A percentile compares a stretch with the other conserved stretches of the same genome.
Conservation (phyloP, 306 rosid genomes). For the Fagus crenata region DNA sequence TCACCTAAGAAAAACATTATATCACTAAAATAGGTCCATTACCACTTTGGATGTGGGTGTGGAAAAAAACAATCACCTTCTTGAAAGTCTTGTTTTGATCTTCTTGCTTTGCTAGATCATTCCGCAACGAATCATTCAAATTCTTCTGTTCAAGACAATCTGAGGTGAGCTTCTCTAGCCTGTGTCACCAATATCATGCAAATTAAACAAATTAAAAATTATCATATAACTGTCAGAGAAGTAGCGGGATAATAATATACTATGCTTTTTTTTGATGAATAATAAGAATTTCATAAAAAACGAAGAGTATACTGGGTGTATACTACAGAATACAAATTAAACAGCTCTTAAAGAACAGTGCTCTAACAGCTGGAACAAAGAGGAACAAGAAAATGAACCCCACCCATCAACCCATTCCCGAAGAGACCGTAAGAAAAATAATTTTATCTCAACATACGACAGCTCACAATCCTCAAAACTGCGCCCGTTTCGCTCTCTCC, state of each 20-base stretch:
- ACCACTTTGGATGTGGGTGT: background rate
- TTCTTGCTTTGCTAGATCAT: constrained; percentile 56
- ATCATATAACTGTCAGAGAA: constrained; percentile 12
- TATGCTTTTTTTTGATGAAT: no score
- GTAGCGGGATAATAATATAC: background rate
- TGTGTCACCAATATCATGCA: constrained; percentile 47
- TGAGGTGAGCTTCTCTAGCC: constrained; percentile 73
- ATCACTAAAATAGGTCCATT: constrained; percentile 6
- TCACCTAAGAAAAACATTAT: constrained; percentile 21
- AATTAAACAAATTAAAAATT: constrained; percentile 16
- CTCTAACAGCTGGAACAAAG: no score
- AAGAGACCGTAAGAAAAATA: no score
- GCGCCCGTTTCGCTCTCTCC: no score
- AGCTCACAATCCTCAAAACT: no score
- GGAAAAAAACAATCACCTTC: constrained; percentile 45
- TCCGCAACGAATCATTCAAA: constrained; percentile 49
- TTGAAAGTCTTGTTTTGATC: constrained; percentile 61
- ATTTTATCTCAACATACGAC: no score
- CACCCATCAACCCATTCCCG: no score
- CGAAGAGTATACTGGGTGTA: no score
- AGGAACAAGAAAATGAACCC: no score
- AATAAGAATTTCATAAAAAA: no score
- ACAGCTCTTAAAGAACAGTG: no score
- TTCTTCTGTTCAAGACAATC: constrained; percentile 55
- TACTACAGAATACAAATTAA: no score